Base-by-base conservation (phyloP, 257 asterid genomes). In the Ocimum tenuiflorum region DNA sequence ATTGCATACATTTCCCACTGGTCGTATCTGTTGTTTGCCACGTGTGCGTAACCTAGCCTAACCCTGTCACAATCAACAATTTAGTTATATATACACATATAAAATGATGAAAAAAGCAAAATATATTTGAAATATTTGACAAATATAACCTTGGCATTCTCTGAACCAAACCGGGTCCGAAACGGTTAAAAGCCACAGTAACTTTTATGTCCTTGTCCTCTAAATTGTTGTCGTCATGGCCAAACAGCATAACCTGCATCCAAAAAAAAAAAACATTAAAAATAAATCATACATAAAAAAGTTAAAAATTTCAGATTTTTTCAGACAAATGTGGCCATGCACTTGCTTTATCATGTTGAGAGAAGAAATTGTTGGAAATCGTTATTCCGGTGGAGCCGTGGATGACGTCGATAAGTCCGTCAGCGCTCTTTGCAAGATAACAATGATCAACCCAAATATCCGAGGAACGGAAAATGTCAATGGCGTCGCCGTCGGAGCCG, bases 401-500 rank as follows among this genome's bases (percentile, higher is more conserved):
- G 41, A 91, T 88, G 1, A 88, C 88, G 57, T 88, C 98, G 29
- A 91, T 88, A 13, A 91, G 88, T 0, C 98, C 95, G 65, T 86
- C 95, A 1, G 57, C 2, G 35, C 82, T 58, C 0, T 81, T 85
- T 0, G 95, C 77, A 51, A 91, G 90, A 42, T n/a, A 79, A 41
- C 95, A 88, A 69, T 88, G 98, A 15, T 91, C 96, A 20, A 91
- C 83, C 96, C 98, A 88, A 20, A 91, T 3, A 70, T 86, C 60
- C 0, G 91, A 15, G 0, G 96, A 83, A 19, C 23, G 68, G 67
- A 83, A 91, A 19, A 91, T 62, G 31, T 54, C 88, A 15, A 91
- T 82, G 9, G 77, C 96, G 65, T 91, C 96, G 0, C 98, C 96
- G 15, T 88, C 96, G 0, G 92, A 81, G 38, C 95, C 95, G 3